These are phyloP conservation scores for Gastrolobium bilobum DNA, from an alignment of 306 rosid genomes.

Conservation along the genomic window DNA sequence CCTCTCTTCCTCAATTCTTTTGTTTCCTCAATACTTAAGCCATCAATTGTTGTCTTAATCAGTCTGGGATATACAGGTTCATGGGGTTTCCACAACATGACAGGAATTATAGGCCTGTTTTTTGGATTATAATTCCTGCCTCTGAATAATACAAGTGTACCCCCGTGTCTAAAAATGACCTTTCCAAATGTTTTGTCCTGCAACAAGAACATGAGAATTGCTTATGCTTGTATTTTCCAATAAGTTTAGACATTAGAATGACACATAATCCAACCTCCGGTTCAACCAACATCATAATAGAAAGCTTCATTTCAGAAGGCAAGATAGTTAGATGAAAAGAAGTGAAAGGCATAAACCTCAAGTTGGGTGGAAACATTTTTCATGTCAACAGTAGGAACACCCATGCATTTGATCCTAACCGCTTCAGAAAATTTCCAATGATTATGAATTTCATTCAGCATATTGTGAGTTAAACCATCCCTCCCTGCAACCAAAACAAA, in stretches of 20 bases:
- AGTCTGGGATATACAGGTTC: conserved; percentile 92
- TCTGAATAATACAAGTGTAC: conserved; percentile 81
- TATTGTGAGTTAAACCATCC: conserved; percentile 96
- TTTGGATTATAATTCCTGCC: conserved; percentile 84
- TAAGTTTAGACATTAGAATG: conserved; percentile 21
- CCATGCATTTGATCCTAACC: conserved; percentile 90
- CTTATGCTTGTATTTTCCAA: conserved; percentile 10
- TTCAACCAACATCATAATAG: conserved; percentile 10
- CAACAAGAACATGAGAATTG: conserved; percentile 48
- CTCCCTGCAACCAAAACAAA: conserved; percentile 67
- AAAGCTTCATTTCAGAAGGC: conserved; percentile 8
- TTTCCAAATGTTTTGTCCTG: conserved; percentile 95
- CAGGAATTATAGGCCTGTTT: conserved; percentile 82
- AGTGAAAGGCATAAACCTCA: conserved; percentile 61
- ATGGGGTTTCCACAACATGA: conserved; percentile 96
- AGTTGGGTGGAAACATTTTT: conserved; percentile 84
- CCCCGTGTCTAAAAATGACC: conserved; percentile 80
- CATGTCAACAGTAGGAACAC: conserved; percentile 96
- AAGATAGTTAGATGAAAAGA: conserved; percentile 20
- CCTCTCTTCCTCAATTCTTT: conserved; percentile 94
- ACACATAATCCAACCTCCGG: not conserved
- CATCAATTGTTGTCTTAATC: conserved; percentile 88
- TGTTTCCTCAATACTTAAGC: conserved; percentile 84
- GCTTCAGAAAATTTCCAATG: conserved; percentile 86
- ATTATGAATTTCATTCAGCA: conserved; percentile 86